These are phyloP conservation scores for Patellifolia procumbens DNA, from an alignment of 179 eudicot species.

Conservation along the genomic window DNA sequence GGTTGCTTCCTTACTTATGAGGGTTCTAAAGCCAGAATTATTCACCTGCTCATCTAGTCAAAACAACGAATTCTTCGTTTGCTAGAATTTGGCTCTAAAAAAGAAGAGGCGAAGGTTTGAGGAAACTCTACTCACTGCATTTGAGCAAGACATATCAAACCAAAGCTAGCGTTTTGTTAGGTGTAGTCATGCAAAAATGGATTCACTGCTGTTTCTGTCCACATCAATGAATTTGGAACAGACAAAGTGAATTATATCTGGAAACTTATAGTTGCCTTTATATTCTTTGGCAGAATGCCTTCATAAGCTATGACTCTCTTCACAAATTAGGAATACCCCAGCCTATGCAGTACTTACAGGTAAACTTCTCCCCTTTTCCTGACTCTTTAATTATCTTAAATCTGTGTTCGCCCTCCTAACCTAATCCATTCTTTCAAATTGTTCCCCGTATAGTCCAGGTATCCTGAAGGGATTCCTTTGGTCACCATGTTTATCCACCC, in stretches of 20 bases:
- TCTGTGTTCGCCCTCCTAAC: background rate
- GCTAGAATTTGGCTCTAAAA: no score
- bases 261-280: constrained; percentile 9
- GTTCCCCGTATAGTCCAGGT: constrained; percentile 69
- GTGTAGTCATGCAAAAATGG: background rate
- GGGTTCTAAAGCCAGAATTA: no score
- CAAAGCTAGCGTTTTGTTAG: constrained; percentile 5
- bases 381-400: background rate
- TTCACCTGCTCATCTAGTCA: no score
- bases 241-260: background rate
- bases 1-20: no score
- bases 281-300: constrained; percentile 72
- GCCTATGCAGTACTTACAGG: constrained; percentile 95
- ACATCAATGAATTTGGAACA: background rate
- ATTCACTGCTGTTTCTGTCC: background rate
- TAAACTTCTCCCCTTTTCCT: constrained; percentile 34
- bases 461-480: constrained; percentile 87
- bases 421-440: constrained; percentile 7
- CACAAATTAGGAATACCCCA: constrained; percentile 90
- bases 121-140: background rate
- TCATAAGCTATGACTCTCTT: constrained; percentile 72
- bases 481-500: constrained; percentile 76
- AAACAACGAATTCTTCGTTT: no score
- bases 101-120: no score
- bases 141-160: background rate